A percentile compares a stretch with the other conserved stretches of the same genome.
These are phyloP conservation scores for Maudiozyma pseudohumilis DNA, from an alignment of 805 yeast species.

Conservation along the genomic window DNA sequence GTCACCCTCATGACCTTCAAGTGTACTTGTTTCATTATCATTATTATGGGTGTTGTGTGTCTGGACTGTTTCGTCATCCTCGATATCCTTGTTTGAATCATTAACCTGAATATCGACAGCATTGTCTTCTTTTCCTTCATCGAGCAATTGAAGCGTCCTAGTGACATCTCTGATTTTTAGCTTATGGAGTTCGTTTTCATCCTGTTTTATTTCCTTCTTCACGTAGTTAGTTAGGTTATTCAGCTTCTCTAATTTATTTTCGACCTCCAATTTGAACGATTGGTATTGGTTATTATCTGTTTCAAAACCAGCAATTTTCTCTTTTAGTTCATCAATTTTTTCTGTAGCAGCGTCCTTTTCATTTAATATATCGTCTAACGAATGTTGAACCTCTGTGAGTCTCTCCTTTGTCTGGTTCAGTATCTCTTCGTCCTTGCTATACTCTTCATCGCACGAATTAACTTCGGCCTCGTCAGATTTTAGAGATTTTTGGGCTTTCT, in stretches of 20 bases:
- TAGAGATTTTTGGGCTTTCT: conserved; percentile 42
- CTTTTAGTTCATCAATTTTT: conserved; percentile 33
- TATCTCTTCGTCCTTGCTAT: conserved; percentile 24
- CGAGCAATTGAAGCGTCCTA: conserved; percentile 18
- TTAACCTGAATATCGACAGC: not conserved
- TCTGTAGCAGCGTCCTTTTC: conserved; percentile 34
- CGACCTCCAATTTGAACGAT: conserved; percentile 57
- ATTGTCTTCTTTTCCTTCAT: conserved; percentile 4
- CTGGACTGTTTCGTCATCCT: not conserved
- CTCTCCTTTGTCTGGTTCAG: conserved; percentile 28
- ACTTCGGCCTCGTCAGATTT: conserved; percentile 41
- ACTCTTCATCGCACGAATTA: conserved; percentile 29
- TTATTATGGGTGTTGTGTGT: not conserved
- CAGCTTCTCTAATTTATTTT: conserved; percentile 52
- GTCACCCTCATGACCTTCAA: not conserved
- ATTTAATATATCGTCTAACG: conserved; percentile 33
- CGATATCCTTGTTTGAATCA: not conserved
- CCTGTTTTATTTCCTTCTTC: conserved; percentile 32
- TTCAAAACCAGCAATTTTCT: conserved; percentile 32
- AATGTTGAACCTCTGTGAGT: conserved; percentile 22
- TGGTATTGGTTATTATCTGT: conserved; percentile 45
- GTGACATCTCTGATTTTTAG: conserved; percentile 47
- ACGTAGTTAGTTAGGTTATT: conserved; percentile 32
- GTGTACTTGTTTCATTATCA: not conserved
- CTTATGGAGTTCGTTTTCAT: conserved; percentile 33